Evolutionary conservation across 345 rosid genomes (phyloP).

Genomic region (Populus deltoides): DNA sequence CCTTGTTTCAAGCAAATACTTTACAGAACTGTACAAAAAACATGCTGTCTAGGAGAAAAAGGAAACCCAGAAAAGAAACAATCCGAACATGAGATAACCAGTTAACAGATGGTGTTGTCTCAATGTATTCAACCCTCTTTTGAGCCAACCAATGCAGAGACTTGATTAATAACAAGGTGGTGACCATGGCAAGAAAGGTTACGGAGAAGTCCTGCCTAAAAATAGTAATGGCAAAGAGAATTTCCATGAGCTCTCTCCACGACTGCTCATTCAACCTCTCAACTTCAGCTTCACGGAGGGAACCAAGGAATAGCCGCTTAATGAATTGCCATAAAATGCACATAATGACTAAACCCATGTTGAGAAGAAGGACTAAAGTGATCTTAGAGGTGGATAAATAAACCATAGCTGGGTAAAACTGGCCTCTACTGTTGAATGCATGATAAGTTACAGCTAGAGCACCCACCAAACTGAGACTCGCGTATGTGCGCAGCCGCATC

Average conservation of each 20-base stretch:
- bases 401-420: constrained; percentile 87
- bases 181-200: constrained; percentile 77
- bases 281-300: constrained; percentile 91
- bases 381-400: constrained; percentile 85
- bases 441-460: constrained; percentile 63
- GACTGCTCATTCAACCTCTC: constrained; percentile 93
- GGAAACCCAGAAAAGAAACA: constrained; percentile 77
- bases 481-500: constrained; percentile 79
- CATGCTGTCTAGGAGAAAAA: constrained; percentile 59
- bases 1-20: constrained; percentile 53
- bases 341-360: constrained; percentile 85
- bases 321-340: constrained; percentile 71
- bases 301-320: constrained; percentile 73
- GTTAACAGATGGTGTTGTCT: constrained; percentile 86
- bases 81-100: constrained; percentile 64
- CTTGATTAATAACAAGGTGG: constrained; percentile 70
- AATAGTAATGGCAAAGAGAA: constrained; percentile 87
- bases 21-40: constrained; percentile 61
- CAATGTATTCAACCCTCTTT: constrained; percentile 92
- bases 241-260: constrained; percentile 94
- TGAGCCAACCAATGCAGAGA: constrained; percentile 94
- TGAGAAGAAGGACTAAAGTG: constrained; percentile 69
- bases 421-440: constrained; percentile 78
- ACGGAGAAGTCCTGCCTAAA: constrained; percentile 90
- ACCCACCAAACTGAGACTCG: constrained; percentile 57